These are phyloP conservation scores for Carex myosuroides DNA, from an alignment of 176 grass and related monocot species.

Conservation along the genomic window DNA sequence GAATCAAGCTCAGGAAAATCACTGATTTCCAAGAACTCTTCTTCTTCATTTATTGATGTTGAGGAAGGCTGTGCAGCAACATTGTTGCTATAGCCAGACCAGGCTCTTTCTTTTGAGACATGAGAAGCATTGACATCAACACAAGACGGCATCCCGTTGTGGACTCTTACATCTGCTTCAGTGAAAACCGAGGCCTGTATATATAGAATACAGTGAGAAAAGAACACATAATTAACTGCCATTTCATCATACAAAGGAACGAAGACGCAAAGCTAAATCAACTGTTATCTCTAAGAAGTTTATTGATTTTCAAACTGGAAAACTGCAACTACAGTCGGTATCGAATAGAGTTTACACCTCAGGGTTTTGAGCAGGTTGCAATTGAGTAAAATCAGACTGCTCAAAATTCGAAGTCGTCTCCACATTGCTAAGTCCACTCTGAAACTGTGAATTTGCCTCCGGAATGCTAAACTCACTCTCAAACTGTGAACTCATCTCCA, in stretches of 20 bases:
- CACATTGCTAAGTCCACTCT: constrained; percentile 2
- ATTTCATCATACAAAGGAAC: neutral
- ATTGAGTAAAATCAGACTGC: constrained; percentile 34
- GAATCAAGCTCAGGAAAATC: constrained; percentile 58
- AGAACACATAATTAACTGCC: neutral
- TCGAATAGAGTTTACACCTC: constrained; percentile 7
- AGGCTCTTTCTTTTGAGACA: neutral
- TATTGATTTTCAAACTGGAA: neutral
- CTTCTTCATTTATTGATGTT: constrained; percentile 29
- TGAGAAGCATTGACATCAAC: constrained; percentile 2
- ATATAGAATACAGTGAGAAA: neutral
- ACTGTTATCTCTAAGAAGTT: neutral
- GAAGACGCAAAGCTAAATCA: neutral
- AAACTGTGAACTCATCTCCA: constrained; percentile 25
- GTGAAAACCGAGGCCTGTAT: neutral
- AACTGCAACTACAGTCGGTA: neutral
- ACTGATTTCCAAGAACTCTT: constrained; percentile 85
- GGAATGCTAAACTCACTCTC: neutral
- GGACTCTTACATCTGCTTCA: constrained; percentile 14
- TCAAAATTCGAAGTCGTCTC: constrained; percentile 26
- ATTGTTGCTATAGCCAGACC: neutral
- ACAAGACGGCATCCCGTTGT: neutral
- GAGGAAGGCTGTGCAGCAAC: neutral
- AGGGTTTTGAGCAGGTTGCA: constrained; percentile 22
- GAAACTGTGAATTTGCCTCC: constrained; percentile 11